Base-by-base conservation (phyloP, 441 rosid genomes). In the Flueggea neowawraea region DNA sequence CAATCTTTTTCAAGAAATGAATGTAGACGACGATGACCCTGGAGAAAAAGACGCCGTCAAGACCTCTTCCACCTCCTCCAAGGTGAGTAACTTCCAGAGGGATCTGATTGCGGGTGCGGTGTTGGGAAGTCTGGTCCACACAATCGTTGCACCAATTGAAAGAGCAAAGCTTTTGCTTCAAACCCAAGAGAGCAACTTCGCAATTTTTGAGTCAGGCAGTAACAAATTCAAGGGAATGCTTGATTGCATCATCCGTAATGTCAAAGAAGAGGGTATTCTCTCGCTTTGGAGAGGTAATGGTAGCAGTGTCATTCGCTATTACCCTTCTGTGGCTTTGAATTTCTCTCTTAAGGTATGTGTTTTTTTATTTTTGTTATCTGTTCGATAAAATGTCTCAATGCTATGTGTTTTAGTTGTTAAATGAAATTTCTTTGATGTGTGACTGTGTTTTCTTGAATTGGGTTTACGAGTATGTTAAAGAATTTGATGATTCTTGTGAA, bases 221-320 rank as follows among this genome's bases (percentile, higher is more conserved):
- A 74, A 63, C 74, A 82, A 77, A 76, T 94, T 94, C 68, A 78
- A 86, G 70, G 99, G 97, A 44, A 89, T 91, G 99, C 47, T 86
- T 39, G 99, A 94, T 82, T 87, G 94, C 65, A 85, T 94, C 64
- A 76, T 61, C 68, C 91, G 96, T 16, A 94, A 88, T 0, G 87
- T 91, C 12, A 75, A 76, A 32, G 99, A 94, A 75, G 97, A 94
- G 69, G 97, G 99, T 3, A 64, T 83, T 67, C 74, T 87, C 10
- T 94, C 96, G 39, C 75, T 94, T 0, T 94, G 99, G 99, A 83
- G 99, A 73, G 99, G 99, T 73, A 94, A 94, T 69, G 99, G 93
- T 43, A 94, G 84, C 59, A 84, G 96, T 60, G 96, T 94, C 28
- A 84, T 94, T 54, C 89, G 97, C 31, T 83, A 94, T 75, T 91